Base-by-base conservation (phyloP, 345 rosid genomes). In the Eucalyptus sp. region DNA sequence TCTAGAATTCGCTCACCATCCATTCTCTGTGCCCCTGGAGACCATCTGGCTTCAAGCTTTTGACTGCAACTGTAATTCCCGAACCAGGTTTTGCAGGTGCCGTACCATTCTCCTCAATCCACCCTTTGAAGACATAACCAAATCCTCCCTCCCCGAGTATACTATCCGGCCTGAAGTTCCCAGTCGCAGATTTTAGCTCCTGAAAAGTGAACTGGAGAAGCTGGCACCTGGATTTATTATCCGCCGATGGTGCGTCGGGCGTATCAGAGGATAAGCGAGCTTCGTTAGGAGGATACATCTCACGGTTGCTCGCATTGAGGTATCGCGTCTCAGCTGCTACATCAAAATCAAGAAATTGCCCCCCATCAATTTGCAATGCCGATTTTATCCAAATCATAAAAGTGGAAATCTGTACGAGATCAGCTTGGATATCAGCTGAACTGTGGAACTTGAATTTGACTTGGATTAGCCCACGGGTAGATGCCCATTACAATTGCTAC, bases 1-100 rank as follows among this genome's bases (percentile, higher is more conserved):
- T 88, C 87, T 92, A 88, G 85, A 89, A 87, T 87, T 86, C 88
- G 91, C 97, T 92, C 91, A 96, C 98, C 98, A 96, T 93, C 96
- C 97, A 96, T 92, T 96, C 97, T 92, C 96, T 93, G 87, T 96
- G 98, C 87, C 98, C 98, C 92, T 96, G 98, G 88, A 96, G 96
- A 90, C 98, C 98, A 90, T 96, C 97, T 88, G 95, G 97, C 92
- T 96, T 96, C 92, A 96, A 95, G 90, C 96, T 96, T 90, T 96
- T 96, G 89, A 96, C 96, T 15, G 98, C 98, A 86, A 96, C 98
- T 2, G 98, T 94, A 64, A 96, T 90, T 88, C 98, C 98, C 6
- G 96, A 95, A 44, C 97, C 98, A 6, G 98, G 98, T 92, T 94
- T 96, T 13, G 96, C 97, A 0, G 98, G 95, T 46, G 95, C 96